Conservation (phyloP, 371 early-diverging fungal species). For the Mortierella sp. region DNA sequence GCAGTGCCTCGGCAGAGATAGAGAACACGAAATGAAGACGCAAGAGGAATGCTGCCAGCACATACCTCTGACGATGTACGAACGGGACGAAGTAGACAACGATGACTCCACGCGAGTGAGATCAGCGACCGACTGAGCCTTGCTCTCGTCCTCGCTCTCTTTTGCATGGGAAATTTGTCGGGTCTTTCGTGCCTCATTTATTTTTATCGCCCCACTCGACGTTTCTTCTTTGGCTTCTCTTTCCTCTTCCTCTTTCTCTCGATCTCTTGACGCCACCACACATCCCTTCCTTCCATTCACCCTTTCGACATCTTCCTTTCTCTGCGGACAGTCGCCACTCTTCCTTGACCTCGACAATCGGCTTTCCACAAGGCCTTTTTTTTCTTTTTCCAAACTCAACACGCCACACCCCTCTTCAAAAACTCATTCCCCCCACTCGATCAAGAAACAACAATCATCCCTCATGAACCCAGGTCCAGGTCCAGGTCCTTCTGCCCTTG, state of each 20-base stretch:
- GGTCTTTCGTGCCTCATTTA: not conserved
- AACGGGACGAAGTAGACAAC: too few species aligned
- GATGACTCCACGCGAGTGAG: not conserved
- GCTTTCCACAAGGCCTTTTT: not conserved
- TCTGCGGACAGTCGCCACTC: not conserved
- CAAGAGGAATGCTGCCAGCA: too few species aligned
- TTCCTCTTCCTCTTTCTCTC: not conserved
- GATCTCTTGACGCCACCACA: constrained; percentile 6
- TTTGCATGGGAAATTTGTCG: constrained; percentile 2
- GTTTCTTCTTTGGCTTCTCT: not conserved
- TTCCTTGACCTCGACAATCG: not conserved
- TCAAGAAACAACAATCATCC: not conserved
- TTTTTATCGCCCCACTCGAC: not conserved
- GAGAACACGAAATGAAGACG: too few species aligned
- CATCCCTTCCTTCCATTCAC: not conserved
- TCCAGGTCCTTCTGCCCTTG: not conserved
- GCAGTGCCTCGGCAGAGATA: too few species aligned
- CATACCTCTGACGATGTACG: too few species aligned
- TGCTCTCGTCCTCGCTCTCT: not conserved
- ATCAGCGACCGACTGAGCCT: not conserved
- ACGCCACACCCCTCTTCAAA: not conserved
- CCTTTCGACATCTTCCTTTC: not conserved
- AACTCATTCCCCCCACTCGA: not conserved
- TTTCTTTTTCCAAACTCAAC: not conserved
- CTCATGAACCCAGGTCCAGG: not conserved